Conservation (phyloP, 805 yeast genomes). For the Candida xiaguanensis region DNA sequence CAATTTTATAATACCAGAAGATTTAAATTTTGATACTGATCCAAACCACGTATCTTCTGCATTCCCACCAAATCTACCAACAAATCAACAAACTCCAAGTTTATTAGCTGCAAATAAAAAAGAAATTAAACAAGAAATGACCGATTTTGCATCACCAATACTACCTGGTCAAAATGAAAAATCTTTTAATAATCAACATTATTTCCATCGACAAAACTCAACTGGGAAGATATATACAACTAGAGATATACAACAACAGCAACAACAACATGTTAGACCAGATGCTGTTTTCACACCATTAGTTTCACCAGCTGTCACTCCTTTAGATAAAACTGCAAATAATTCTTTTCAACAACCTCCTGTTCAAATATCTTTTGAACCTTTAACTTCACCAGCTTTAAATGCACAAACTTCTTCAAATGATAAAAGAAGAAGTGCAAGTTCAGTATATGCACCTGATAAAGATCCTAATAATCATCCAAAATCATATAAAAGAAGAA, state of each 20-base stretch:
- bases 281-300: slow-evolving; percentile 71
- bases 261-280: slow-evolving; percentile 41
- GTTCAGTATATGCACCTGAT: slow-evolving; percentile 28
- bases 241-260: slow-evolving; percentile 6
- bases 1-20: slow-evolving; percentile 22
- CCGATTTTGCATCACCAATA: slow-evolving; percentile 30
- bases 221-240: slow-evolving; percentile 6
- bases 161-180: slow-evolving; percentile 41
- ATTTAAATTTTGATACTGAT: slow-evolving; percentile 11
- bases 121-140: neutral
- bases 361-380: slow-evolving; percentile 34
- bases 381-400: slow-evolving; percentile 69
- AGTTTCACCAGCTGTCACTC: slow-evolving; percentile 73
- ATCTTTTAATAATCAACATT: slow-evolving; percentile 40
- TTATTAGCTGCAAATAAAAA: slow-evolving; percentile 17
- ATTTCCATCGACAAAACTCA: slow-evolving; percentile 27
- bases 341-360: slow-evolving; percentile 16
- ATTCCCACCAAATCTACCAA: slow-evolving; percentile 22
- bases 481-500: slow-evolving; percentile 29
- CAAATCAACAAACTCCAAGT: slow-evolving; percentile 22
- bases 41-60: slow-evolving; percentile 18
- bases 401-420: slow-evolving; percentile 33
- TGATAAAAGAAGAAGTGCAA: slow-evolving; percentile 31
- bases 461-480: slow-evolving; percentile 13
- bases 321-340: slow-evolving; percentile 41